Evolutionary conservation across 2,329 filamentous ascomycete genomes (phyloP).

Genomic region (Mollisia scopiformis): DNA sequence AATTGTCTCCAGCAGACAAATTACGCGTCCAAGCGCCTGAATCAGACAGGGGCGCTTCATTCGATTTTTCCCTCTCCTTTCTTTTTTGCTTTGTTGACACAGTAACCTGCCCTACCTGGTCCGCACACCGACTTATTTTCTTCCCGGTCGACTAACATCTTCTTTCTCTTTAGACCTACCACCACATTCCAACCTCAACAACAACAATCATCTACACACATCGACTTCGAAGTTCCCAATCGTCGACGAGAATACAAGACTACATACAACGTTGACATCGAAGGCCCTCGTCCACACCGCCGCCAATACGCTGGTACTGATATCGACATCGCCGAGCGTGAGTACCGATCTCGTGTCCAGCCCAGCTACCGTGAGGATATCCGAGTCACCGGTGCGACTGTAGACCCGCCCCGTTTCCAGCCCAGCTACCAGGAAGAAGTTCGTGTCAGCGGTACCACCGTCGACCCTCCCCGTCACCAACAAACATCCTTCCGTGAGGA

Average conservation of each 20-base stretch:
- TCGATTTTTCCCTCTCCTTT: constrained; percentile 15
- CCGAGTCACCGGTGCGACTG: constrained; percentile 61
- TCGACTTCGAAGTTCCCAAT: constrained; percentile 53
- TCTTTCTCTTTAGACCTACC: constrained; percentile 34
- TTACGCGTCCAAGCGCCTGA: constrained; percentile 23
- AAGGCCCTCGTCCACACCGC: constrained; percentile 28
- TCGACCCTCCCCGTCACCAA: constrained; percentile 45
- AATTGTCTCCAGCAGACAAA: constrained; percentile 12
- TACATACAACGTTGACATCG: constrained; percentile 24
- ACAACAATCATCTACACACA: constrained; percentile 45
- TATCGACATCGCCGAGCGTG: constrained; percentile 67
- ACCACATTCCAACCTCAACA: constrained; percentile 34
- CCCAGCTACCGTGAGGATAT: constrained; percentile 45
- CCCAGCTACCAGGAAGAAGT: constrained; percentile 37
- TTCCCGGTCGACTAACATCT: constrained; percentile 24
- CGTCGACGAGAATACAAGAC: constrained; percentile 27
- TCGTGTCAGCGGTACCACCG: constrained; percentile 32
- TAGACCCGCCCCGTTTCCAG: constrained; percentile 52
- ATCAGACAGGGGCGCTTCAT: constrained; percentile 12
- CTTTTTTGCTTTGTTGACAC: constrained; percentile 40
- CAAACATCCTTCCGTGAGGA: constrained; percentile 38
- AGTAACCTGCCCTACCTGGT: constrained; percentile 41
- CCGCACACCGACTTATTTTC: constrained; percentile 32
- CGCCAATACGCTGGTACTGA: constrained; percentile 33
- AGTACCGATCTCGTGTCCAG: constrained; percentile 66